These are phyloP conservation scores for Bipolaris gigantea DNA, from an alignment of 2,329 filamentous ascomycete genomes.

Conservation along the genomic window DNA sequence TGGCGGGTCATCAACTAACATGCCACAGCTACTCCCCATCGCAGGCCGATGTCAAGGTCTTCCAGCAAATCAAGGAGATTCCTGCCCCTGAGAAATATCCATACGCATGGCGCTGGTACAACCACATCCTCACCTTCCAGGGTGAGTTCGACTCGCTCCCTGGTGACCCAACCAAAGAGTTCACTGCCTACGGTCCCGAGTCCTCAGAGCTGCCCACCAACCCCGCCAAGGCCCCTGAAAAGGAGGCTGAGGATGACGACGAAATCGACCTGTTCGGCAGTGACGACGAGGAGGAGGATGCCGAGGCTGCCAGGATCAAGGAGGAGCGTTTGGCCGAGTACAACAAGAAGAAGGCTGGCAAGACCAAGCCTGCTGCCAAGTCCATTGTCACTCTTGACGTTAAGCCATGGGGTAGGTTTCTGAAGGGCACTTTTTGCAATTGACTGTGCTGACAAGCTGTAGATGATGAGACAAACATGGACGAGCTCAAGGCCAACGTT, in stretches of 20 bases:
- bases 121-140: slow-evolving; percentile 93
- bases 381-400: slow-evolving; percentile 94
- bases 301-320: slow-evolving; percentile 78
- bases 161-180: slow-evolving; percentile 86
- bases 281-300: slow-evolving; percentile 71
- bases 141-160: slow-evolving; percentile 87
- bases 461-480: slow-evolving; percentile 95
- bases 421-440: not conserved
- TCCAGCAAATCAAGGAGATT: slow-evolving; percentile 79
- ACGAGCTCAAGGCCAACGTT: slow-evolving; percentile 76
- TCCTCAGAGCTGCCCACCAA: slow-evolving; percentile 74
- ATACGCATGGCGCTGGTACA: slow-evolving; percentile 96
- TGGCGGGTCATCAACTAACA: slow-evolving; percentile 29
- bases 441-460: slow-evolving; percentile 21
- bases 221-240: slow-evolving; percentile 78
- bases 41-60: slow-evolving; percentile 94
- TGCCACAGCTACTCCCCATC: slow-evolving; percentile 64
- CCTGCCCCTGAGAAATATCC: slow-evolving; percentile 88
- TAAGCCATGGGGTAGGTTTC: slow-evolving; percentile 92
- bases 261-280: slow-evolving; percentile 92
- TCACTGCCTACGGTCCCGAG: slow-evolving; percentile 90
- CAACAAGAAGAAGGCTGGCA: slow-evolving; percentile 94
- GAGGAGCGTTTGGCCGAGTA: slow-evolving; percentile 92
- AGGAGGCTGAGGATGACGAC: slow-evolving; percentile 57
- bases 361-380: slow-evolving; percentile 91